phyloP scores from a whole-genome alignment of 2,329 filamentous ascomycete species.

The Talaromyces rugulosus region DNA sequence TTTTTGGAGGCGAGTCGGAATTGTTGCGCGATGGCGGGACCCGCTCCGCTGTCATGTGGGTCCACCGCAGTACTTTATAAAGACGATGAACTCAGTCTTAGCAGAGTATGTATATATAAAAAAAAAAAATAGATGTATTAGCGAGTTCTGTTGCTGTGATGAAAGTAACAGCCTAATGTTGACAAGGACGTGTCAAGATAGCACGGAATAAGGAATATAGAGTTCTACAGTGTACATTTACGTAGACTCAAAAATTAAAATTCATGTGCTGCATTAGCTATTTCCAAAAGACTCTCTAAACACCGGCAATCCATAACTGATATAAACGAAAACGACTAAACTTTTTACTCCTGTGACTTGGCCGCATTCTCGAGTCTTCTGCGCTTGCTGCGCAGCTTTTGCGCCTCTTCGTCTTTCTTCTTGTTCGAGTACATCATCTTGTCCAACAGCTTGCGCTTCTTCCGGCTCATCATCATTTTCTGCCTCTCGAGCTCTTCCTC shows the following conservation, averaged over 20 bases:
- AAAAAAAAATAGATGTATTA: too few relatives aligned
- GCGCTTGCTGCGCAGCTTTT: slow-evolving; percentile 81
- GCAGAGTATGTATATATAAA: too few relatives aligned
- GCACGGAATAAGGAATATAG: too few relatives aligned
- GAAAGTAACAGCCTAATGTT: too few relatives aligned
- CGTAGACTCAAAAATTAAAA: background rate
- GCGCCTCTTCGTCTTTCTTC: slow-evolving; percentile 85
- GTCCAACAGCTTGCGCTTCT: slow-evolving; percentile 95
- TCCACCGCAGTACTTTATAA: background rate
- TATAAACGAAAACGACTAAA: slow-evolving; percentile 10
- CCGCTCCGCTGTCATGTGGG: background rate
- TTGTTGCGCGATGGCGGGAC: background rate
- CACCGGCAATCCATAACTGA: background rate
- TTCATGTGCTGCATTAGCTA: background rate
- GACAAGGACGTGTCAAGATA: too few relatives aligned
- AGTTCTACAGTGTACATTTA: too few relatives aligned
- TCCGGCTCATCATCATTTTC: slow-evolving; percentile 97
- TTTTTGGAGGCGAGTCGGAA: background rate
- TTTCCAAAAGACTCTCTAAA: background rate
- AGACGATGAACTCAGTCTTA: too few relatives aligned
- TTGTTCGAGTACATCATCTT: slow-evolving; percentile 96
- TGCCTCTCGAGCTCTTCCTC: slow-evolving; percentile 85
- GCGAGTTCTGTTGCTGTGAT: too few relatives aligned
- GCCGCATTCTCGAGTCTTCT: slow-evolving; percentile 72
- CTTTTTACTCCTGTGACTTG: slow-evolving; percentile 22